Evolutionary conservation across 73 alveolate genomes (phyloP), one percentile per base, ranked within the genome.

Genomic region (Paramecium bursaria): DNA sequence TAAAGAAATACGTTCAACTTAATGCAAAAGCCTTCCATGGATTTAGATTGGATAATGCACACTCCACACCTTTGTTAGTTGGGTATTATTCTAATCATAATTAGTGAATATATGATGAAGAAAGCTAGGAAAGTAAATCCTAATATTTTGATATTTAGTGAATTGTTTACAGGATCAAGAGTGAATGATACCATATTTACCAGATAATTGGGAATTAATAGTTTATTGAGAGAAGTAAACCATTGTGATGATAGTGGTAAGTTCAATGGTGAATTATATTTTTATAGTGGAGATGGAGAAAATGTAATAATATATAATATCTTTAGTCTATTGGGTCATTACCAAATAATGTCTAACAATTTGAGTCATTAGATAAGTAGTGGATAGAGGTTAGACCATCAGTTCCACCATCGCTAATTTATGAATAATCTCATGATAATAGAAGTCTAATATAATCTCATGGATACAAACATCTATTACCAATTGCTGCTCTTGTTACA

Each of bases 391-490:
- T 79, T 23, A n/a, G 26, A 39, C 89, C 89, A 10, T 25, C 42
- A 15, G 33, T 17, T 25, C 35, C 77, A 33, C 57, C 75, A 23
- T 54, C 85, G n/a, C 86, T 96, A 21, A 82, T 95, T 19, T 96
- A 94, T 74, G 99, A 96, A 85, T 88, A 93, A 80, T 95, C 99
- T 47, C 99, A 96, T 87, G 99, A 96, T 73, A 96, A 96, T 86
- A 95, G 94, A 42, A 85, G 99, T 21, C 87, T 93, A 11, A 67
- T 90, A 1, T 95, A 91, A 53, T 90, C 90, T 73, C 91, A 91
- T 76, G 86, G 86, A 26, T 90, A 92, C 48, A 88, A 90, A 46
- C 87, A 93, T 50, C 85, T 94, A 47, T 76, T 95, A 48, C 94
- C 98, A 4, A 92, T 87, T 46, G 76, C 94, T 74, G 98, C 94